phyloP scores from a whole-genome alignment of 2,329 filamentous ascomycete genomes.

The Keithomyces neogunnii region DNA sequence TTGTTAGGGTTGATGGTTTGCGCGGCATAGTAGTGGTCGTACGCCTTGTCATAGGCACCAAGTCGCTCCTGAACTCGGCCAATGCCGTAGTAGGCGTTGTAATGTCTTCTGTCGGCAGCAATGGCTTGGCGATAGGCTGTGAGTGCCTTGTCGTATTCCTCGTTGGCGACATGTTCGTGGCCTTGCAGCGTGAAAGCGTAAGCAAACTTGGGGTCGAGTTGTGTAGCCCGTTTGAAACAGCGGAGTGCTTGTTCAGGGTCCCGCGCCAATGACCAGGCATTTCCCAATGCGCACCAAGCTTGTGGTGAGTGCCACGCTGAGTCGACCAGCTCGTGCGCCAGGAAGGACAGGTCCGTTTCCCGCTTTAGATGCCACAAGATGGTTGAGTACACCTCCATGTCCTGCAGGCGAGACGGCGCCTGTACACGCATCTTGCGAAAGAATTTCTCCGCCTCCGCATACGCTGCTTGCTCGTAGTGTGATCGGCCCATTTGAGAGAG shows the following conservation, averaged over 20 bases:
- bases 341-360: constrained; percentile 82
- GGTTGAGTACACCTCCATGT: constrained; percentile 98
- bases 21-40: constrained; percentile 83
- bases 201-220: constrained; percentile 81
- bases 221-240: constrained; percentile 91
- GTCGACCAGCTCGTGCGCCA: constrained; percentile 85
- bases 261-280: constrained; percentile 84
- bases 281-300: constrained; percentile 92
- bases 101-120: constrained; percentile 78
- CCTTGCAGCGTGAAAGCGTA: constrained; percentile 95
- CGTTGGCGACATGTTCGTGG: constrained; percentile 90
- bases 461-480: constrained; percentile 83
- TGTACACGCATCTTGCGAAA: constrained; percentile 73
- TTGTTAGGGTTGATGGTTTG: constrained; percentile 89
- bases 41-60: constrained; percentile 83
- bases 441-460: constrained; percentile 77
- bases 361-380: constrained; percentile 97
- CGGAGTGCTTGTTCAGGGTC: constrained; percentile 92
- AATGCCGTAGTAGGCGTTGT: constrained; percentile 96
- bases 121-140: constrained; percentile 81
- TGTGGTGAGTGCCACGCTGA: constrained; percentile 82
- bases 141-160: constrained; percentile 94
- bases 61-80: constrained; percentile 79
- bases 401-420: constrained; percentile 74
- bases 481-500: constrained; percentile 84